Evolutionary conservation across 2,329 filamentous ascomycete genomes (phyloP), one percentile per base, ranked within the genome.

Genomic region (Diplocarpon mali): DNA sequence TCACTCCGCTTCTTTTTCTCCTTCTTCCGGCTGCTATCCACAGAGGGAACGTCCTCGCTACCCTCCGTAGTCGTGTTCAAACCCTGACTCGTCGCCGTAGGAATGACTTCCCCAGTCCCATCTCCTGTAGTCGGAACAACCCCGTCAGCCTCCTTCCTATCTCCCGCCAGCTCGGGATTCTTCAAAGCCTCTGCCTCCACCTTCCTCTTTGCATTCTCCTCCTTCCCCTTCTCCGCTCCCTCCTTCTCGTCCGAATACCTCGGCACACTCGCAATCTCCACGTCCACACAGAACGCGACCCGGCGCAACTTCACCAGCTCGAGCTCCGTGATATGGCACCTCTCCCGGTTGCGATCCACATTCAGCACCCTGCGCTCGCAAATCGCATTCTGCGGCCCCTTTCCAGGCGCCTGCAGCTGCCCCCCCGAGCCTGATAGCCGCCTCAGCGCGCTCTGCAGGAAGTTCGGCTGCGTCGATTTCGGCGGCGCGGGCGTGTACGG

Each of bases 1-100:
- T 95, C 90, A 34, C 85, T 94, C 53, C 83, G 80, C 68, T 94
- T 95, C 67, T 95, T 95, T 71, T 95, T 95, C 60, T 95, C 89
- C 64, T 87, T 92, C 66, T 93, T 95, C 56, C 80, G 81, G 7
- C 70, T 78, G 1, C 60, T 62, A 13, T 59, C 64, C 52, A 48
- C 61, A 50, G 40, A 24, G 20, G 45, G 35, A n/a, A 45, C 48
- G 35, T 40, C 51, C 27, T 42, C 30, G 9, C 16, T 35, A 10
- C 4, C 46, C 35, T 56, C 59, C 6, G 63, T 52, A 14, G 40
- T 9, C 49, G 35, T 62, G 31, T 55, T 62, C 35, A 37, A 7
- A 2, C 47, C 34, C 45, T 57, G 44, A 53, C 66, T 67, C 46
- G 64, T 60, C 1, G 65, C 58, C 39, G 69, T 67, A 39, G 66